These are phyloP conservation scores for Penicillium brasilianum DNA, from an alignment of 2,329 filamentous ascomycete species.

Conservation along the genomic window DNA sequence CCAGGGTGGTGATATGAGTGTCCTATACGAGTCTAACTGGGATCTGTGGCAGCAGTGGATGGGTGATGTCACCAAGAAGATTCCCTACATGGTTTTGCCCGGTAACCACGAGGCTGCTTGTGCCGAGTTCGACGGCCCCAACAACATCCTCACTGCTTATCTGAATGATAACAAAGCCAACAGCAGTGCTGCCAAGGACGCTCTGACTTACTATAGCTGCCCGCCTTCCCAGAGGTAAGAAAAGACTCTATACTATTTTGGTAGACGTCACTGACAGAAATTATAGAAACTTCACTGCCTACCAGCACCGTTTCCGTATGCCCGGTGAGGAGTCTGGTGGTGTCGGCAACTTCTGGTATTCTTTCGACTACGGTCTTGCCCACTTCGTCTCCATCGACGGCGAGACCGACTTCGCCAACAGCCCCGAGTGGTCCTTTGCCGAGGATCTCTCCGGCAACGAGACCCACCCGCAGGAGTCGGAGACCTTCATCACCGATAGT, in stretches of 20 bases:
- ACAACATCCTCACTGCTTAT: conserved; percentile 54
- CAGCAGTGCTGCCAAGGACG: conserved; percentile 43
- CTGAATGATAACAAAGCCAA: conserved; percentile 53
- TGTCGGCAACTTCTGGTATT: conserved; percentile 61
- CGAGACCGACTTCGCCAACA: conserved; percentile 58
- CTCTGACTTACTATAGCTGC: conserved; percentile 58
- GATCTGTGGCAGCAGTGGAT: conserved; percentile 60
- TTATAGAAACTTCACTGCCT: conserved; percentile 56
- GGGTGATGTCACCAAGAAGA: conserved; percentile 47
- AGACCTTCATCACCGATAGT: conserved; percentile 56
- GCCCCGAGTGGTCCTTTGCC: conserved; percentile 53
- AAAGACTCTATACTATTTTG: background rate
- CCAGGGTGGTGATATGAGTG: conserved; percentile 55
- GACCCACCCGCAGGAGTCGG: conserved; percentile 45
- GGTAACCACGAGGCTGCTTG: conserved; percentile 59
- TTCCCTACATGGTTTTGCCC: conserved; percentile 57
- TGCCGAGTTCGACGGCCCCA: conserved; percentile 55
- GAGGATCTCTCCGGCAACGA: conserved; percentile 51
- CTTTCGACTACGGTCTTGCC: conserved; percentile 60
- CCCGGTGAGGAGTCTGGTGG: conserved; percentile 55
- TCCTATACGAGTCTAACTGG: conserved; percentile 58
- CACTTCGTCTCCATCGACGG: conserved; percentile 57
- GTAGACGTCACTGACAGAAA: background rate
- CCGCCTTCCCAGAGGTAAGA: conserved; percentile 55
- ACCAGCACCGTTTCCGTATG: conserved; percentile 59